Evolutionary conservation across 2,329 filamentous ascomycete species (phyloP), one percentile per base, ranked within the genome.

Genomic region (Aureobasidium pullulans): DNA sequence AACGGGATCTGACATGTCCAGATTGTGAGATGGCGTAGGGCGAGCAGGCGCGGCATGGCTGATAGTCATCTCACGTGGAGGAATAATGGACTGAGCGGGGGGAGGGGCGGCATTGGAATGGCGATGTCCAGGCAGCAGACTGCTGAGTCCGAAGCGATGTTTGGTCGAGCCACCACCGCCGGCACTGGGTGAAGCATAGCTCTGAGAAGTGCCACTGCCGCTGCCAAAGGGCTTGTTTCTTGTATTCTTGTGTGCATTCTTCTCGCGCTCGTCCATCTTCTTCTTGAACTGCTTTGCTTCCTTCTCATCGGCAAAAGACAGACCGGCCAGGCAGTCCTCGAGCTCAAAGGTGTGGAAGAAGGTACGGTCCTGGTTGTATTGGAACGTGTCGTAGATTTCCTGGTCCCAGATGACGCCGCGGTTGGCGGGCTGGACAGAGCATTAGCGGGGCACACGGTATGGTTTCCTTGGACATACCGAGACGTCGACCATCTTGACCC

Each of bases 291-390:
- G 89, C 76, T 90, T 95, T 36, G 94, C 94, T 77, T 99, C 94
- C 75, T 96, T 97, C 78, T 97, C 94, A 73, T 97, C 94, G 62
- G 88, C 86, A 69, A 99, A 99, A 28, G 90, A 96, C 62, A 99
- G 77, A 0, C 87, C 94, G 6, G 91, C 94, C 62, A 95, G 77
- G 69, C 91, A 97, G 64, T 95, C 86, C 74, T 97, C 92, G 59
- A 96, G 82, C 76, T 99, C 94, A 71, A 99, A 99, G 6, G 90
- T 91, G 75, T 97, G 92, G 76, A 99, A 99, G 76, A 96, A 99
- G 62, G 90, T 93, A 62, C 94, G 87, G 72, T 99, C 94, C 71
- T 96, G 93, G 75, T 96, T 96, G 79, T 97, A 99, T 64, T 81
- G 80, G 81, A 96, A 97, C 53, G 85, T 86, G 67, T 99, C 93